Evolutionary conservation across 805 yeast genomes (phyloP), one percentile per base, ranked within the genome.

Genomic region (Wickerhamiella alocasiicola): DNA sequence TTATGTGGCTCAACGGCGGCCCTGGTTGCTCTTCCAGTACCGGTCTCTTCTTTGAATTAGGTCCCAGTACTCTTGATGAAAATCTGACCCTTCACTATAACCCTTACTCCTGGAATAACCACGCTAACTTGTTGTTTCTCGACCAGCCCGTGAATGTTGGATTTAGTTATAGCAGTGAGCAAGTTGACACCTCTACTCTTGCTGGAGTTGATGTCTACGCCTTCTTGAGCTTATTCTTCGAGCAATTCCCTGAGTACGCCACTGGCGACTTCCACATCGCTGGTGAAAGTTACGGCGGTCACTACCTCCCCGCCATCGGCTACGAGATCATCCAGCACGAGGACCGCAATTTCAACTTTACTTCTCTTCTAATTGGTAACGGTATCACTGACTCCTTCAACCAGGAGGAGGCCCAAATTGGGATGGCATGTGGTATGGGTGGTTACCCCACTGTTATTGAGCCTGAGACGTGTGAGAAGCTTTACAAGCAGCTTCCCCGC

Each of bases 101-200:
- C 64, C 94, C 94, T 25, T 64, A 75, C 63, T 75, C 95, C 2
- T 88, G 98, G 98, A 88, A 87, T 63, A 66, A 71, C 54, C 85
- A 87, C 59, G 97, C 98, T 27, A 74, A 91, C 16, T 84, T 88
- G 29, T 81, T 91, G 49, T 91, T 81, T 67, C 68, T 88, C 46
- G 97, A 88, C 60, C 96, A 88, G 63, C 98, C 97, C 7, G 84
- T 87, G 42, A 83, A 83, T 46, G 95, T 84, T 27, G 98, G 97
- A 25, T 88, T 74, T 65, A 85, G 96, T 0, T 85, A 88, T 63
- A 81, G 47, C 24, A 42, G 38, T 29, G 13, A 47, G 36, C 44
- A 45, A 13, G 54, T 50, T 7, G 32, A 27, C 16, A 37, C 43
- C 24, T 31, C 52, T n/a, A 33, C 41, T 3, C 93, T 29, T 62